Evolutionary conservation across 176 grass and related monocot species (phyloP), one percentile per base, ranked within the genome.

Genomic region (Triticum monococcum): DNA sequence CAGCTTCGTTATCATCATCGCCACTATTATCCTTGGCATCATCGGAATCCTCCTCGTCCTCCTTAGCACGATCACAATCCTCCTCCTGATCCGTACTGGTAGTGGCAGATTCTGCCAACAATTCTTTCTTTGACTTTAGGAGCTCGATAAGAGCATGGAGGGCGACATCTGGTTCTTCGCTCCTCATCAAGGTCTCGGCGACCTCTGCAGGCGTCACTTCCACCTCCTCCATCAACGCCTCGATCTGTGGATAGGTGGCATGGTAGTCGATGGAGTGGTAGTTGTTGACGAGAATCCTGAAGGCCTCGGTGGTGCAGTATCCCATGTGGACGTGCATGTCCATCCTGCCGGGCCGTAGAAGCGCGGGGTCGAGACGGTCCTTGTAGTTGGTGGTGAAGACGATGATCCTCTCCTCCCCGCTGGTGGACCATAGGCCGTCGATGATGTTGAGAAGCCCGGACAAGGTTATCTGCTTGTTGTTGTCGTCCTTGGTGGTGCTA

Each of bases 291-390:
- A 93, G 77, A 23, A 87, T 82, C 85, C 69, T 87, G 63, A 88
- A 93, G 0, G 85, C 77, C 69, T 90, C 81, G n/a, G 84, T 81
- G 48, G 79, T 12, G 63, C 88, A 93, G 64, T 90, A 82, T 3
- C 76, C 83, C 85, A 90, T 81, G 75, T 93, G 77, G 54, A 93
- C 70, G 81, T 90, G 91, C 85, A 72, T 90, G 85, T 93, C 88
- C 91, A 93, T 90, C 63, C 91, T 89, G 4, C 91, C 50, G 5
- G 16, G 50, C 14, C 91, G 83, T n/a, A 93, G 80, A 16, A 93
- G 85, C 33, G 91, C 88, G 16, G 85, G 81, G 68, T 93, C 56
- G 18, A 59, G 56, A 59, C 56, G 56, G 56, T 59, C 56, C 56
- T 59, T 59, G 56, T 59, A 59, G 74, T 93, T 93, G 5, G 91